Base-by-base conservation (phyloP, 768 basidiomycete genomes). In the Phlebiopsis gigantea region DNA sequence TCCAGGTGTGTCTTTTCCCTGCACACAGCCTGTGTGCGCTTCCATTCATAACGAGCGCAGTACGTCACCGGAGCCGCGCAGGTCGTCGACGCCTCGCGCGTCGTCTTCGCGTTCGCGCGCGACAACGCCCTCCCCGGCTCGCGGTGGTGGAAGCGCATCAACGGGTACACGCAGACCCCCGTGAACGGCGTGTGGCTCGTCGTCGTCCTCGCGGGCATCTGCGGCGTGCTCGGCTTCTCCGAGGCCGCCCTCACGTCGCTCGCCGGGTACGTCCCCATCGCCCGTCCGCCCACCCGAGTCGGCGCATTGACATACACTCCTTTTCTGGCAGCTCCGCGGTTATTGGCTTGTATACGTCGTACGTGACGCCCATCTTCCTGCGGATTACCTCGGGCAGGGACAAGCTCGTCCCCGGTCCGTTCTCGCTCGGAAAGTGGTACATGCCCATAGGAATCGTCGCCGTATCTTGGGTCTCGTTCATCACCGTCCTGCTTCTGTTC, bases 121-220 rank as follows among this genome's bases (percentile, higher is more conserved):
- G 87, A 89, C 62, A 81, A 87, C 55, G 87, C 87, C 5, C 76
- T 89, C 10, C 87, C 87, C 6, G 86, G 87, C 5, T 88, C 87
- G 31, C 76, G 76, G 24, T 84, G 76, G 75, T 87, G 84, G 86
- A 87, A 86, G 63, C 72, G 68, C 53, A 77, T 89, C 53, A 84
- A 84, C 58, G 65, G 55, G 5, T 65, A 66, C 60, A 87, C 86
- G 1, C 81, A 81, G 63, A 88, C 87, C 5, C 87, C 87, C 0
- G 85, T 88, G 12, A 82, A 88, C 58, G 87, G 87, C 2, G 87
- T 86, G 5, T 89, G 87, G 87, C 74, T 88, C 45, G 87, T 88
- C 24, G 84, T 88, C 71, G 67, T 69, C 30, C 65, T 71, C 42
- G 68, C 86, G 7, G 81, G 72, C 2, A 60, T 88, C 26, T 83